Conservation (phyloP, 176 grass and related monocot species). For the Avena sativa region DNA sequence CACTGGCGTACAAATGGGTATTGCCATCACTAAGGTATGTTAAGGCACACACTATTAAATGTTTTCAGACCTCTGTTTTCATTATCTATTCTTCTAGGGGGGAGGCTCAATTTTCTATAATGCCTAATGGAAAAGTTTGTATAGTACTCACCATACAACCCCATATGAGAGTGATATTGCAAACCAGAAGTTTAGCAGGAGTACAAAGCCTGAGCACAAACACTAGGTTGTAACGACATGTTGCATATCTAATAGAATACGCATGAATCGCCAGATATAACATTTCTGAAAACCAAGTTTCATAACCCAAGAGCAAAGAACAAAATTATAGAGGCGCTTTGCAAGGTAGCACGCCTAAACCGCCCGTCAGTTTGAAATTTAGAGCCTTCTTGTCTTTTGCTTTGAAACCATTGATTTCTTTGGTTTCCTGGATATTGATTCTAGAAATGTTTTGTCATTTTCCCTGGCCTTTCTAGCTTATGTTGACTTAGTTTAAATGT, state of each 20-base stretch:
- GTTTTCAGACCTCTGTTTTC: neutral
- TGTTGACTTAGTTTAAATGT: too few species aligned
- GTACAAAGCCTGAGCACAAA: neutral
- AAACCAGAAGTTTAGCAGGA: neutral
- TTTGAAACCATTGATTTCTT: constrained; percentile 1
- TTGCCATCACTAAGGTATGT: constrained; percentile 81
- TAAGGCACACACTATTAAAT: neutral
- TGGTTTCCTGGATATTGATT: neutral
- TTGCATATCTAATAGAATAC: neutral
- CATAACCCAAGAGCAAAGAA: too few species aligned
- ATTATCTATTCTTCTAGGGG: neutral
- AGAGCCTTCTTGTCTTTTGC: neutral
- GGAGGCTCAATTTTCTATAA: neutral
- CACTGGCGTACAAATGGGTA: constrained; percentile 87
- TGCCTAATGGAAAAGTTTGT: neutral
- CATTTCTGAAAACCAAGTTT: too few species aligned
- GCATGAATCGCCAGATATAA: neutral
- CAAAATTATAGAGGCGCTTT: neutral
- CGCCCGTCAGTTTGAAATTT: neutral
- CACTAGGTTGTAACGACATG: neutral
- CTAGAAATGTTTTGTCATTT: too few species aligned
- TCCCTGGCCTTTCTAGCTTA: too few species aligned
- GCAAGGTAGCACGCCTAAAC: neutral
- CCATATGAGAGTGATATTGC: neutral
- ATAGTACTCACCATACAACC: neutral